Base-by-base conservation (phyloP, 2,329 filamentous ascomycete genomes). In the Botryotinia globosa region DNA sequence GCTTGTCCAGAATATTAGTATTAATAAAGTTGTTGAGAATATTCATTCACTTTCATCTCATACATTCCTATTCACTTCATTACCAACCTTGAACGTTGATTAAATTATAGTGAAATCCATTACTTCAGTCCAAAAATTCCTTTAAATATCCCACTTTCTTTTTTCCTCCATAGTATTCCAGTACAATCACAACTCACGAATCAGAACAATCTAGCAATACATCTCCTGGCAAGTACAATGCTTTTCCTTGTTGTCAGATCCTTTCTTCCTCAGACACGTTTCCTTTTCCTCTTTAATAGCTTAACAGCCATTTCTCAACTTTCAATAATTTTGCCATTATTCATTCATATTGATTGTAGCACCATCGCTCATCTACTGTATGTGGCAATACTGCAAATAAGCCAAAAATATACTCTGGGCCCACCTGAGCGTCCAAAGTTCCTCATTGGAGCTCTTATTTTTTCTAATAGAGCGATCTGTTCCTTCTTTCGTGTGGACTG, bases 1-100 rank as follows among this genome's bases (percentile, higher is more conserved):
- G 65, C 25, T 42, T 2, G 6, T 56, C 12, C 7, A 32, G 8
- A 22, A 32, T 34, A 34, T 34, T 20, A 22, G 6, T 20, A n/a
- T 10, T 37, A 56, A 22, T 39, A 20, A 14, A 29, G 18, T 10
- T 18, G n/a, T 42, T 56, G 48, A 67, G 48, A 20, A 44, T n/a
- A 29, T 56, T 42, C 48, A 68, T 56, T 68, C 65, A 68, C 65
- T 44, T 68, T 68, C 65, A 44, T 68, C 48, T 56, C 48, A 14
- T 44, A 25, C 48, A 42, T 56, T 42, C 18, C n/a, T 4, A 68
- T 68, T 68, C 48, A 68, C 65, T 56, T 42, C 48, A 68, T 58
- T 42, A 5, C 48, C 20, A 54, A 56, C 48, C 25, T 56, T 29
- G 16, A 56, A 42, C 18, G 18, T 20, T 20, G 42, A 7, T 12